phyloP scores from a whole-genome alignment of 2,329 filamentous ascomycete species.

The Colletotrichum australisinense region DNA sequence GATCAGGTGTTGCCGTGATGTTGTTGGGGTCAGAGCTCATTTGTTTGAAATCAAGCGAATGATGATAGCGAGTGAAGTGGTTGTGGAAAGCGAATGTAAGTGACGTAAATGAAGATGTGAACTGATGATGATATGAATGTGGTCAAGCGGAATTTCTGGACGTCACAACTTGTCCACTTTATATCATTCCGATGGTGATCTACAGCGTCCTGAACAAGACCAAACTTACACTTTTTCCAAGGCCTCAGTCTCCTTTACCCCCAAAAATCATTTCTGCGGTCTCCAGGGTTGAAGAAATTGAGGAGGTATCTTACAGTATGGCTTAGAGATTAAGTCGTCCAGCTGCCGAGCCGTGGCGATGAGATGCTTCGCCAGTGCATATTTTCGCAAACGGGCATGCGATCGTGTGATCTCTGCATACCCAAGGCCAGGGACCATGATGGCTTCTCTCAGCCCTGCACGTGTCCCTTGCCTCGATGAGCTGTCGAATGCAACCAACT shows the following conservation, averaged over 20 bases:
- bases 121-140: neutral
- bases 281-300: too few species aligned
- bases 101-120: neutral
- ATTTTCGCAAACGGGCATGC: constrained; percentile 4
- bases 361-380: neutral
- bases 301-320: neutral
- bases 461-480: neutral
- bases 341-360: constrained; percentile 26
- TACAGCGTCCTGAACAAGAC: too few species aligned
- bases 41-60: constrained; percentile 2
- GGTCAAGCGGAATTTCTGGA: neutral
- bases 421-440: neutral
- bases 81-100: constrained; percentile 6
- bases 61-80: constrained; percentile 8
- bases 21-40: neutral
- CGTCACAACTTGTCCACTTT: neutral
- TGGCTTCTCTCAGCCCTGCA: constrained; percentile 4
- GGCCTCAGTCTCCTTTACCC: neutral
- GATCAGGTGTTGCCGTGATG: neutral
- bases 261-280: neutral
- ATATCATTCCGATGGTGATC: neutral
- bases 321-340: neutral
- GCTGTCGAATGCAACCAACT: neutral
- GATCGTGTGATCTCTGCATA: constrained; percentile 5
- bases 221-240: neutral